Base-by-base conservation (phyloP, 164 flowering plant genomes). In the Paratinospora sagittata region DNA sequence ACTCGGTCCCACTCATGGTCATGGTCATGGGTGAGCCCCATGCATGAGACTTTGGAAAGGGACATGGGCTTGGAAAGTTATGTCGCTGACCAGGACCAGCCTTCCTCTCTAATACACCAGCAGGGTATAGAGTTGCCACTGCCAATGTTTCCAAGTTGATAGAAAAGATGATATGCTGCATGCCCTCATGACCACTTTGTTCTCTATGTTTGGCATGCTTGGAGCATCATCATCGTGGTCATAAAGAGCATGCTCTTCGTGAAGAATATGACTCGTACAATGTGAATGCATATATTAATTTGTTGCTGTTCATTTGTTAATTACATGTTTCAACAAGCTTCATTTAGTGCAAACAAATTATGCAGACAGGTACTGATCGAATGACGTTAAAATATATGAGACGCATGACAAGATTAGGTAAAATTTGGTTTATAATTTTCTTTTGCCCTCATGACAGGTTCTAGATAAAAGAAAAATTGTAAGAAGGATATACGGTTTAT, bases 41-140 rank as follows among this genome's bases (percentile, higher is more conserved):
- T 55, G 61, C 61, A 55, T 55, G 61, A 55, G 61, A 55, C 61
- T 21, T 19, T 55, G 61, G 55, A 55, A 55, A 55, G 61, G 61
- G 61, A 55, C 60, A 19, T 55, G 24, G 61, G 24, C 24, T n/a
- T 55, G 61, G 24, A 55, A 55, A 55, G 61, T 55, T n/a, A 3
- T 55, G 61, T 55, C 10, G 61, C 21, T 55, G 61, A 6, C 61
- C 55, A 14, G 14, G 55, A 47, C 55, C 14, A 19, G 14, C 55
- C 19, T 23, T 3, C 21, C 61, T 5, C 61, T n/a, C 4, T n/a
- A 55, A 19, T n/a, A 3, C 9, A 17, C 10, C 8, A 17, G 61
- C 61, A 55, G 24, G 34, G 4, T 55, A 23, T 11, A 19, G 58
- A n/a, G 10, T 55, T 55, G 24, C 60, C 60, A 55, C 26, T 8